These are phyloP conservation scores for Thuidium tamariscinum DNA, from an alignment of 225 moss, liverwort and hornwort genomes.

Conservation along the genomic window DNA sequence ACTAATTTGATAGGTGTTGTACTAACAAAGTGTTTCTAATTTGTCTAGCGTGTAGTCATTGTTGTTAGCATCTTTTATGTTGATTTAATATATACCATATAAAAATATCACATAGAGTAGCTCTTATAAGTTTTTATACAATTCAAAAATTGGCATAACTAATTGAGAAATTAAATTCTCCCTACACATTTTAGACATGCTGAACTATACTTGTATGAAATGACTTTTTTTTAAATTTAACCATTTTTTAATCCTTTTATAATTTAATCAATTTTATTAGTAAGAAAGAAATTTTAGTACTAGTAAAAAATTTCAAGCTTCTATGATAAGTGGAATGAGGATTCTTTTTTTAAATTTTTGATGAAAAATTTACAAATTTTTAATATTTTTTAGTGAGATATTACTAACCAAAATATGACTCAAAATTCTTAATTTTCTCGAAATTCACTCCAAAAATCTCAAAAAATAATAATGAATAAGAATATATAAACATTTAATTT, in stretches of 20 bases:
- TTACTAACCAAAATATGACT: background rate
- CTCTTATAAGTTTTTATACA: no score
- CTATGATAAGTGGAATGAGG: background rate
- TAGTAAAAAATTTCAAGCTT: background rate
- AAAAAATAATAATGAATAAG: no score
- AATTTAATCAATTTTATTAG: background rate
- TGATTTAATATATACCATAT: background rate
- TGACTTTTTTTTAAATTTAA: rapidly evolving
- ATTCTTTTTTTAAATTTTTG: no score
- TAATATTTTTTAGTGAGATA: background rate
- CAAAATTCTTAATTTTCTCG: background rate
- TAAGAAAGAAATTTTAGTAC: background rate
- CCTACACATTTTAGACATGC: no score
- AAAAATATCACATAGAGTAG: background rate
- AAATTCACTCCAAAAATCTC: background rate
- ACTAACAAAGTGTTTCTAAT: background rate
- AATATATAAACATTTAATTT: no score
- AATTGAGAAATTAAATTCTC: no score
- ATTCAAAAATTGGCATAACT: background rate
- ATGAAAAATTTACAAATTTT: background rate
- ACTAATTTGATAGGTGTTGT: background rate
- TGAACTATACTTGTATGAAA: background rate
- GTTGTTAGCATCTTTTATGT: background rate
- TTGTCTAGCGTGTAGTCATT: no score
- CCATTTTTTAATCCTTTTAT: rapidly evolving